Evolutionary conservation across 2,329 filamentous ascomycete species (phyloP).

Genomic region (Sporothrix phasma): DNA sequence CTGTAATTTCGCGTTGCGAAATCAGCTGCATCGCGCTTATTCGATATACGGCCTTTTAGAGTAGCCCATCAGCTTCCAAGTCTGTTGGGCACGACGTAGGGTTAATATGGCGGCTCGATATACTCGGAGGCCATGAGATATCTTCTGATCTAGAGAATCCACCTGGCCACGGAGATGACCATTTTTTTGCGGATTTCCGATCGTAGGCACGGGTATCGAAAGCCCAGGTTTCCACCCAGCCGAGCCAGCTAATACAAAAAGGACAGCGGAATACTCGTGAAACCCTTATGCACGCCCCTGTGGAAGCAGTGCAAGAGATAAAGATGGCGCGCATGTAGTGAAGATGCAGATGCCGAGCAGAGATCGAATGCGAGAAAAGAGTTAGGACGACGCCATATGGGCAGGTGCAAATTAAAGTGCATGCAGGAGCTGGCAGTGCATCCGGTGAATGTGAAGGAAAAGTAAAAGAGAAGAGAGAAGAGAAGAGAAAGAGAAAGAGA

Average conservation of each 20-base stretch:
- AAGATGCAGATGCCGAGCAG: neutral
- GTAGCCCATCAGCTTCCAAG: too few relatives aligned
- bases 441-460: too few relatives aligned
- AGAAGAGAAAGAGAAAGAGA: neutral
- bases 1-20: neutral
- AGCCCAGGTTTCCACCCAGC: neutral
- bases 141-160: too few relatives aligned
- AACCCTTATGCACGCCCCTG: neutral
- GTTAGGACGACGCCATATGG: neutral
- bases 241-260: neutral
- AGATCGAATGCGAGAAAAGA: neutral
- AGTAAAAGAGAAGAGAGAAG: too few relatives aligned
- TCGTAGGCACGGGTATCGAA: too few relatives aligned
- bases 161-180: too few relatives aligned
- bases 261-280: neutral
- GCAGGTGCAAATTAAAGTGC: neutral
- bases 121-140: too few relatives aligned
- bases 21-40: neutral
- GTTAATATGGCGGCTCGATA: too few relatives aligned
- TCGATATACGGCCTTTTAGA: too few relatives aligned
- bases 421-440: neutral
- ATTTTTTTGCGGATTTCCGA: too few relatives aligned
- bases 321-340: neutral
- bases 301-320: neutral
- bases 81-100: too few relatives aligned